Percentiles rank a stretch among this genome's conserved stretches.
phyloP scores from a whole-genome alignment of 768 basidiomycete genomes.

The Lepiota brunneoincarnata region DNA sequence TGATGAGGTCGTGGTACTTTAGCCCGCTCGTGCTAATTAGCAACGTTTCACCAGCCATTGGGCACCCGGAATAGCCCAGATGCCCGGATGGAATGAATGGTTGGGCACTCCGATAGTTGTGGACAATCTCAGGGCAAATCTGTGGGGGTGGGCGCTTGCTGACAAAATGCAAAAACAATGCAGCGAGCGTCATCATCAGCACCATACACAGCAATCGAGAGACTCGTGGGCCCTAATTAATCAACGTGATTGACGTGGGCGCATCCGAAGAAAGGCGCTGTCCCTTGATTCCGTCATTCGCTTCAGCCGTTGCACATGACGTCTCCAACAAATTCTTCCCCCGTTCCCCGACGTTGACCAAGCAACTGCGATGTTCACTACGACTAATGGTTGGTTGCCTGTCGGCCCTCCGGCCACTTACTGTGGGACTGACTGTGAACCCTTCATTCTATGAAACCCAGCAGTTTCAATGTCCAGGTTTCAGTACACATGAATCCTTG shows the following conservation, averaged over 20 bases:
- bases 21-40: neutral
- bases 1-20: neutral
- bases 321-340: constrained; percentile 3
- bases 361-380: no score
- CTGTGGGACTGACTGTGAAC: neutral
- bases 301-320: neutral
- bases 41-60: no score
- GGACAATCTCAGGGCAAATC: no score
- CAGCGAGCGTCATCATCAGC: neutral
- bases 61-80: neutral
- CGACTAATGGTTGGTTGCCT: no score
- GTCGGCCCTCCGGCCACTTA: no score
- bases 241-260: neutral
- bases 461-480: no score
- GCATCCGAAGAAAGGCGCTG: constrained; percentile 7
- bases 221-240: neutral
- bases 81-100: no score
- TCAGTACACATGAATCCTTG: neutral
- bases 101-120: no score
- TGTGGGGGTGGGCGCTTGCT: no score
- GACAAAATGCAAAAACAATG: no score
- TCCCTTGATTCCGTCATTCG: neutral
- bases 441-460: neutral
- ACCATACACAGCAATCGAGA: neutral
- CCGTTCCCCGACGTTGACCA: constrained; percentile 3